phyloP scores from a whole-genome alignment of 768 basidiomycete species.

The Collybia sp. region DNA sequence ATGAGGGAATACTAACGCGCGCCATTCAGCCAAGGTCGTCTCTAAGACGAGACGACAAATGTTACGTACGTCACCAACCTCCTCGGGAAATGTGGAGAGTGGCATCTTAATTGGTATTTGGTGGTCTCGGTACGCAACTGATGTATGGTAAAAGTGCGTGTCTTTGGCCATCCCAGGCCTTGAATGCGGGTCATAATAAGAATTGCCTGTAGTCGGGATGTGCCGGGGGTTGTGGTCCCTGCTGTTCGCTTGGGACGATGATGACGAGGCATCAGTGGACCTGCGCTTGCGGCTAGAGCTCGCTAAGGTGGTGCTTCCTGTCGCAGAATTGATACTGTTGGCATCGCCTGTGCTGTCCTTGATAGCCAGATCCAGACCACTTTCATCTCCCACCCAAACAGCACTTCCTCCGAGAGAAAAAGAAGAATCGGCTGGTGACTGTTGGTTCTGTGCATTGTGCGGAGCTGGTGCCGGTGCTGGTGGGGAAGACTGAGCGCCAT shows the following conservation, averaged over 20 bases:
- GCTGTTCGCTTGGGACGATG: constrained; percentile 50
- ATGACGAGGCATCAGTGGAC: constrained; percentile 73
- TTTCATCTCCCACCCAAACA: constrained; percentile 82
- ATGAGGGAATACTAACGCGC: constrained; percentile 80
- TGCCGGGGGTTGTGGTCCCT: constrained; percentile 36
- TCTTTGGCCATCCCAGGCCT: constrained; percentile 64
- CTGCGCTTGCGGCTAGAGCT: constrained; percentile 45
- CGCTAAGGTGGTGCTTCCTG: constrained; percentile 33
- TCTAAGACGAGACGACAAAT: background rate
- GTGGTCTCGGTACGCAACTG: constrained; percentile 78
- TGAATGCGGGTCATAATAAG: constrained; percentile 40
- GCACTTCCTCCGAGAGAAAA: constrained; percentile 78
- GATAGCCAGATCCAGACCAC: constrained; percentile 42
- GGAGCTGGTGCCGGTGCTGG: constrained; percentile 7
- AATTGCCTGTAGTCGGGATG: constrained; percentile 28
- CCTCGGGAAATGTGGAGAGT: constrained; percentile 83
- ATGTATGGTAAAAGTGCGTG: constrained; percentile 91
- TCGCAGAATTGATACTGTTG: constrained; percentile 35
- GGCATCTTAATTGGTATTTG: constrained; percentile 90
- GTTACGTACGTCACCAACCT: constrained; percentile 86
- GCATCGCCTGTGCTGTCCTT: constrained; percentile 39
- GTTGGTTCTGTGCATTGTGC: constrained; percentile 26
- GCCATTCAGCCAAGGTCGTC: background rate
- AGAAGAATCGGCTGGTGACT: constrained; percentile 67
- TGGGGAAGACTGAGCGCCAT: constrained; percentile 18